Evolutionary conservation across 1,284 basidiomycete species (phyloP), one percentile per base, ranked within the genome.

Genomic region (Boletus sp.): DNA sequence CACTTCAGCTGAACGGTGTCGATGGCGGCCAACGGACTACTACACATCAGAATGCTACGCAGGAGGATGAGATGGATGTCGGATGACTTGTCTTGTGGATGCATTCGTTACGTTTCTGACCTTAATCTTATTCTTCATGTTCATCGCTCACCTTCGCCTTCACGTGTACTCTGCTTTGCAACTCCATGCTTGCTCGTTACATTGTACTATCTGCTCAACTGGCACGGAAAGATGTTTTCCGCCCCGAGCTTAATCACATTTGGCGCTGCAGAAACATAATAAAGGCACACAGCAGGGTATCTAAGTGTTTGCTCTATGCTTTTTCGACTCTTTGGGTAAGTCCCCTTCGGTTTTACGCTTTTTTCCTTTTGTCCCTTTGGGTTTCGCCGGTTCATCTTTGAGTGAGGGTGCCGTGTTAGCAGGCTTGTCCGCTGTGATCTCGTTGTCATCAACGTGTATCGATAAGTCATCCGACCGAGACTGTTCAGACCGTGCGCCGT

Each of bases 11-110:
- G 37, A 61, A 58, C 56, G 59, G 61, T 36, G 57, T 50, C 59
- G 65, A 59, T 39, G 45, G 66, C 50, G 53, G 46, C 35, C 51
- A 73, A 75, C 70, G 76, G 72, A 69, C 73, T 68, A 73, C 50
- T 57, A 79, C 78, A 68, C 77, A 77, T 57, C 80, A 80, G 71
- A 78, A 75, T 63, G 20, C 53, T 33, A 77, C 73, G 41, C 75
- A 72, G 53, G 77, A 72, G 43, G 80, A 83, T 63, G 81, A 78
- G 59, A 84, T 83, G 82, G 81, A 85, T 68, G 73, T 82, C 55
- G 78, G 80, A 66, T 82, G 69, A 78, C 48, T 39, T 33, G 53
- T 46, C 51, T 31, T 44, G 51, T 22, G 59, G 33, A 51, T 33
- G 41, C 59, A 53, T 58, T 63, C 50, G 50, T 49, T 55, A 60